Percentiles rank a stretch among this genome's conserved stretches.
Conservation (phyloP, 2,329 filamentous ascomycete species). For the Aspergillus fructus region DNA sequence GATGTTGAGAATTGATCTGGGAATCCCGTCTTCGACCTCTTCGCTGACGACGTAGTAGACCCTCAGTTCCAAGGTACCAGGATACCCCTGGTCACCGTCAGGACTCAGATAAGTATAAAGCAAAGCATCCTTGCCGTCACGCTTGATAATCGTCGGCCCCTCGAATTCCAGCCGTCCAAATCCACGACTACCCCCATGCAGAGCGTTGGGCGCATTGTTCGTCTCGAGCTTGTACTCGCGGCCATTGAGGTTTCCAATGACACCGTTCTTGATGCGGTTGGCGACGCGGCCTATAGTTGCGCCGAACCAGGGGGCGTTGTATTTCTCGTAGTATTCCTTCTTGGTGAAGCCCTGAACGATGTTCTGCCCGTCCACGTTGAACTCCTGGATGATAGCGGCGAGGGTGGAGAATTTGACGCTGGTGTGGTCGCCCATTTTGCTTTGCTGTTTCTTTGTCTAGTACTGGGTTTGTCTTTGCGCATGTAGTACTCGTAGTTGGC, state of each 20-base stretch:
- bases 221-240: slow-evolving; percentile 67
- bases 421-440: slow-evolving; percentile 13
- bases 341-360: slow-evolving; percentile 85
- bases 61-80: slow-evolving; percentile 75
- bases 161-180: slow-evolving; percentile 52
- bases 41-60: slow-evolving; percentile 77
- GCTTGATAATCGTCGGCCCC: slow-evolving; percentile 57
- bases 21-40: slow-evolving; percentile 58
- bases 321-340: slow-evolving; percentile 69
- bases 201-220: slow-evolving; percentile 75
- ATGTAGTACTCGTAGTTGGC: not conserved
- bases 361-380: slow-evolving; percentile 74
- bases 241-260: slow-evolving; percentile 70
- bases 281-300: slow-evolving; percentile 84
- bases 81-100: slow-evolving; percentile 87
- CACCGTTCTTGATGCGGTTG: slow-evolving; percentile 75
- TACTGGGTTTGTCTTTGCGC: not conserved
- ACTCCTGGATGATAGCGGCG: slow-evolving; percentile 60
- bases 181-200: slow-evolving; percentile 71
- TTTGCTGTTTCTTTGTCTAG: not conserved
- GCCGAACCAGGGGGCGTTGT: slow-evolving; percentile 82
- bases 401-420: slow-evolving; percentile 43
- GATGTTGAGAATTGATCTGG: slow-evolving; percentile 72
- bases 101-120: slow-evolving; percentile 65
- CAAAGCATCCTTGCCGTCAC: slow-evolving; percentile 64